Evolutionary conservation across 371 early-diverging fungal genomes (phyloP), one percentile per base, ranked within the genome.

Genomic region (Caulochytrium protostelioides): DNA sequence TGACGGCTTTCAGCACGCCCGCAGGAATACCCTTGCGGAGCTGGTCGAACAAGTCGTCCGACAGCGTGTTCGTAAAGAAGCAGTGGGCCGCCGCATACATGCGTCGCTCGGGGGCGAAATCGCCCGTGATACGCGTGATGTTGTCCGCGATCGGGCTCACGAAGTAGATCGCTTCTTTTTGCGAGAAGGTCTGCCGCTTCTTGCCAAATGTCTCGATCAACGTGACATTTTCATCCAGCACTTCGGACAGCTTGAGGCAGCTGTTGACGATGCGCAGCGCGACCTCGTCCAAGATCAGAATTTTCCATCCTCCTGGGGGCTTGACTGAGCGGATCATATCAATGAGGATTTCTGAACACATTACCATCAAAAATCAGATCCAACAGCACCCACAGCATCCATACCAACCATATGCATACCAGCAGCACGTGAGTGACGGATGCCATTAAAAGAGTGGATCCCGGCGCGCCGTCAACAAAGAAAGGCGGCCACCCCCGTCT

Each of bases 191-290:
- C 38, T 75, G 75, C 34, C 84, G 70, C 15, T 59, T 49, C 34
- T 70, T 76, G 32, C 73, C 74, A 24, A 79, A 58, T 41, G 65
- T 69, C 40, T 77, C 75, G 37, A 74, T 65, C 77, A 79, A 56
- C 22, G 79, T 79, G 32, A 94, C 86, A 43, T 89, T 79, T 48
- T 81, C 74, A 45, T 84, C 80, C 21, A 79, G 57, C 47, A 83
- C 69, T 37, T 82, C 77, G 39, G 65, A 72, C 74, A 78, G 75
- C 55, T 79, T 73, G 47, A 80, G 74, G 6, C 73, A 75, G n/a
- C 74, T 64, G 35, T 72, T 74, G 14, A 83, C 48, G 25, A 84
- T 70, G 40, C 72, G 70, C 33, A 73, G 52, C 20, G 84, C 65
- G 28, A 64, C 57, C 31, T 62, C 62, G 50, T 84, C 85, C 7